phyloP scores from a whole-genome alignment of 1,284 basidiomycete species.

The Rhodofomes roseus region DNA sequence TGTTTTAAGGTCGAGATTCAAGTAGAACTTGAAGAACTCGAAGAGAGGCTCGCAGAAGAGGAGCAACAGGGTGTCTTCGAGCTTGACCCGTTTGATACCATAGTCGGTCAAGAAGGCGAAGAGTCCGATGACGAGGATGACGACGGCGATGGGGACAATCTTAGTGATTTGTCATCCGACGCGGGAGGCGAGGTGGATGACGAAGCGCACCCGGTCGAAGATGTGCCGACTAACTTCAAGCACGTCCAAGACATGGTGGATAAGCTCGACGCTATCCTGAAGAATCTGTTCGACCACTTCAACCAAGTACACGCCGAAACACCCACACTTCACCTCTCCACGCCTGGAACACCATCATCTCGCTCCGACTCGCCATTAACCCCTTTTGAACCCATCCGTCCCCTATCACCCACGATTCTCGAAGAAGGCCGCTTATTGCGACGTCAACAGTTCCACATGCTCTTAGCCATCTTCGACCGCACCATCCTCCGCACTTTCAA shows the following conservation, averaged over 20 bases:
- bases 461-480: conserved; percentile 91
- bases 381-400: conserved; percentile 12
- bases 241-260: conserved; percentile 84
- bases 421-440: conserved; percentile 37
- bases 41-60: conserved; percentile 57
- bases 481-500: conserved; percentile 94
- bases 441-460: conserved; percentile 74
- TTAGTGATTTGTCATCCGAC: conserved; percentile 69
- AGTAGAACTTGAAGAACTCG: conserved; percentile 90
- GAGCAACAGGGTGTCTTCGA: conserved; percentile 69
- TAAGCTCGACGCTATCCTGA: conserved; percentile 89
- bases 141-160: conserved; percentile 42
- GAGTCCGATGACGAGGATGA: conserved; percentile 57
- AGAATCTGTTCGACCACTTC: conserved; percentile 83
- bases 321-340: conserved; percentile 14
- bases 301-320: conserved; percentile 39
- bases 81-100: conserved; percentile 80
- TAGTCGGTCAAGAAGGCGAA: conserved; percentile 69
- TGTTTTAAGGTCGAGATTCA: conserved; percentile 89
- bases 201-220: conserved; percentile 33
- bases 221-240: conserved; percentile 51
- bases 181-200: conserved; percentile 57
- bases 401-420: conserved; percentile 21
- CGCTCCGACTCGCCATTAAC: conserved; percentile 15
- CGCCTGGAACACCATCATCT: conserved; percentile 24